Evolutionary conservation across 2,329 filamentous ascomycete species (phyloP).

Genomic region (Ophiostoma piceae): DNA sequence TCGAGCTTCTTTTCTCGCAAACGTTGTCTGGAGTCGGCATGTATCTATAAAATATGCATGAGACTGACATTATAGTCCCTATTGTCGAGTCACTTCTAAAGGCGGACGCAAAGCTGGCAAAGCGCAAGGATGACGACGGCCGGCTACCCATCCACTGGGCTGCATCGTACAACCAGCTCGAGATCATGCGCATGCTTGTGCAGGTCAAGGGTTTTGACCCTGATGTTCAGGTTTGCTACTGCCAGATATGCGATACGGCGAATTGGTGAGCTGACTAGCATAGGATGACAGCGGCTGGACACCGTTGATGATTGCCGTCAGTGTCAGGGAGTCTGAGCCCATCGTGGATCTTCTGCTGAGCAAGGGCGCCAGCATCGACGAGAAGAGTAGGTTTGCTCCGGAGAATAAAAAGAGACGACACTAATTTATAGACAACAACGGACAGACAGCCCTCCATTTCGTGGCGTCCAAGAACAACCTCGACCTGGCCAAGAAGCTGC

Average conservation of each 20-base stretch:
- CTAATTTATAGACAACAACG: slow-evolving; percentile 17
- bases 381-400: slow-evolving; percentile 54
- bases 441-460: slow-evolving; percentile 81
- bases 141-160: slow-evolving; percentile 94
- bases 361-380: slow-evolving; percentile 66
- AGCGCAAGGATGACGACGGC: slow-evolving; percentile 72
- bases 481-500: slow-evolving; percentile 70
- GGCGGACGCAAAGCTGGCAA: slow-evolving; percentile 71
- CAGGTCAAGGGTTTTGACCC: slow-evolving; percentile 71
- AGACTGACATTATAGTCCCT: background rate
- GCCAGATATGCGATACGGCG: too few species aligned
- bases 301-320: slow-evolving; percentile 75
- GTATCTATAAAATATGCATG: background rate
- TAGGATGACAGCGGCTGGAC: slow-evolving; percentile 77
- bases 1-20: background rate
- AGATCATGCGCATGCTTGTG: slow-evolving; percentile 68
- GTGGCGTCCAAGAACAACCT: slow-evolving; percentile 84
- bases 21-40: background rate
- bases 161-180: slow-evolving; percentile 70
- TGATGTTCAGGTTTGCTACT: slow-evolving; percentile 54
- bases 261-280: too few species aligned
- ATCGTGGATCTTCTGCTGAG: slow-evolving; percentile 62
- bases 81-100: slow-evolving; percentile 61
- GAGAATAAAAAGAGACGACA: slow-evolving; percentile 53
- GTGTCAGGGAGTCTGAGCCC: slow-evolving; percentile 64